phyloP scores from a whole-genome alignment of 2,329 filamentous ascomycete genomes.

The Alternaria novae-zelandiae region DNA sequence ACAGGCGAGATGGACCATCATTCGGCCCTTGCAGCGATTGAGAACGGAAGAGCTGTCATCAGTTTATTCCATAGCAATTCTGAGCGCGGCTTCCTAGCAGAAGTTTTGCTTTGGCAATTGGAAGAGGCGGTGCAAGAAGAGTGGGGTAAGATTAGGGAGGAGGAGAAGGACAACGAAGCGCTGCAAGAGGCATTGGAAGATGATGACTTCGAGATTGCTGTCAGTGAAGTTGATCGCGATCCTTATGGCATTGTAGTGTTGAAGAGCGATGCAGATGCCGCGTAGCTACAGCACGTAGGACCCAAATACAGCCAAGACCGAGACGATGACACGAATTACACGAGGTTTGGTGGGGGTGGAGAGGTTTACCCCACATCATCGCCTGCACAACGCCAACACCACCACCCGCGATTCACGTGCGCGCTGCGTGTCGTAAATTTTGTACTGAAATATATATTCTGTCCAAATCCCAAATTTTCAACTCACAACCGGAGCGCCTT shows the following conservation, averaged over 20 bases:
- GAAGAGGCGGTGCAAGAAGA: constrained; percentile 63
- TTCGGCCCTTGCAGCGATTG: constrained; percentile 83
- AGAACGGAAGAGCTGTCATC: constrained; percentile 81
- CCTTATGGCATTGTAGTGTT: constrained; percentile 74
- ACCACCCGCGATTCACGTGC: not conserved
- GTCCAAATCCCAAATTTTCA: not conserved
- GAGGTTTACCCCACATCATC: not conserved
- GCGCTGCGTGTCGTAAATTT: not conserved
- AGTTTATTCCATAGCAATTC: constrained; percentile 93
- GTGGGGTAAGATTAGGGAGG: constrained; percentile 58
- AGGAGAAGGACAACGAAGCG: constrained; percentile 49
- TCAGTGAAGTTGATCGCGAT: constrained; percentile 83
- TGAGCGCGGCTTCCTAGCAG: constrained; percentile 80
- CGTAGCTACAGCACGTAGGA: not conserved
- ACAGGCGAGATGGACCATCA: constrained; percentile 96
- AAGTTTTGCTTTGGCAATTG: constrained; percentile 72
- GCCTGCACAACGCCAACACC: not conserved
- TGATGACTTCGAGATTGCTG: constrained; percentile 66
- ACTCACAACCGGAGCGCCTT: constrained; percentile 15
- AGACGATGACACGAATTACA: not conserved
- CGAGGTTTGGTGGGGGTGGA: not conserved
- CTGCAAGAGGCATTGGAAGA: constrained; percentile 59
- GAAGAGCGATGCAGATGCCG: constrained; percentile 25
- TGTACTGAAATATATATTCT: accelerated
- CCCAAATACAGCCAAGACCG: not conserved